phyloP scores from a whole-genome alignment of 139 green algal species.

The Chlamydomonas sp. region DNA sequence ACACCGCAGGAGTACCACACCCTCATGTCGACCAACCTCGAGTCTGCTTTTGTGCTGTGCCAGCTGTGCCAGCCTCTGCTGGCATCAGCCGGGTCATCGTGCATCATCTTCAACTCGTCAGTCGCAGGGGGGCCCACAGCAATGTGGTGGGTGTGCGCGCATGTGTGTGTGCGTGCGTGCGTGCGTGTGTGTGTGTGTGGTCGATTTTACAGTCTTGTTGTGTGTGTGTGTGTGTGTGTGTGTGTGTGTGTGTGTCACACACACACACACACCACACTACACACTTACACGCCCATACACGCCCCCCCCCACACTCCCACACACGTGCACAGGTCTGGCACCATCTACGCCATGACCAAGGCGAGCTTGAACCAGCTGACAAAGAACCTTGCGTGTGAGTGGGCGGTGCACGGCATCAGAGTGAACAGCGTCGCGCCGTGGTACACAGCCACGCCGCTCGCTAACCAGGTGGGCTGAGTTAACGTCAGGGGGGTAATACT shows the following conservation, averaged over 20 bases:
- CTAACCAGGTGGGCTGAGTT: slow-evolving; percentile 38
- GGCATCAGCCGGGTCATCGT: slow-evolving; percentile 11
- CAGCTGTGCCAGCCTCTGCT: slow-evolving; percentile 54
- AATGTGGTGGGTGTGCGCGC: slow-evolving; percentile 47
- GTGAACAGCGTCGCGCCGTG: slow-evolving; percentile 84
- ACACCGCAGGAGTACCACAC: slow-evolving; percentile 63
- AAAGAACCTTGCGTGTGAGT: slow-evolving; percentile 72
- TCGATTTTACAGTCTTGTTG: no score
- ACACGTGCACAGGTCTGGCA: slow-evolving; percentile 41
- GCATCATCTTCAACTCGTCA: slow-evolving; percentile 74
- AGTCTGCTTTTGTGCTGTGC: slow-evolving; percentile 62
- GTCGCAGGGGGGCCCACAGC: slow-evolving; percentile 75
- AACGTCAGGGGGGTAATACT: no score
- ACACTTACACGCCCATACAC: no score
- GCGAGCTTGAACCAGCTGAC: slow-evolving; percentile 87
- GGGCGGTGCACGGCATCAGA: slow-evolving; percentile 72
- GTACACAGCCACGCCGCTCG: slow-evolving; percentile 78
- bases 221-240: no score
- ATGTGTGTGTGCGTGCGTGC: no score
- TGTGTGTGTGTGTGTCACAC: no score
- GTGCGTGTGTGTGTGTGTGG: no score
- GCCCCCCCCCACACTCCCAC: no score
- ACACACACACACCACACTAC: no score
- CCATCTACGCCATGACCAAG: slow-evolving; percentile 82
- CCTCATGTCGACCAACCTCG: slow-evolving; percentile 74